Evolutionary conservation across 164 flowering plant genomes (phyloP).

Genomic region (Pachysandra terminalis): DNA sequence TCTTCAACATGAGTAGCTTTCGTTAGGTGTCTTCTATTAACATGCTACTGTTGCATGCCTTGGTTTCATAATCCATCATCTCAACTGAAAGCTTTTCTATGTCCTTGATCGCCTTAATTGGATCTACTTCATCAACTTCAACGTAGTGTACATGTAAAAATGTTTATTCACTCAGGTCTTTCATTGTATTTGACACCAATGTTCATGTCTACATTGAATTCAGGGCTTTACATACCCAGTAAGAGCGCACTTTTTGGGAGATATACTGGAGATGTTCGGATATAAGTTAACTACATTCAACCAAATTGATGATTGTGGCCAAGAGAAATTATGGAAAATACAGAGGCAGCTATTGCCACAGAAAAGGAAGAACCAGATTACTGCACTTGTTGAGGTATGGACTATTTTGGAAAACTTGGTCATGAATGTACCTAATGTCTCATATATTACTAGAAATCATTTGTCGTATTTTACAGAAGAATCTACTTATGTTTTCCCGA

Average conservation of each 20-base stretch:
- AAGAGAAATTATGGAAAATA: conserved; percentile 96
- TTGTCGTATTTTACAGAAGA: background rate
- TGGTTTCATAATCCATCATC: background rate
- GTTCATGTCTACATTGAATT: conserved; percentile 3
- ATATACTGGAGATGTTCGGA: conserved; percentile 85
- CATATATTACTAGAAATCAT: too few relatives aligned
- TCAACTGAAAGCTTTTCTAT: background rate
- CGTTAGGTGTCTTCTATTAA: too few relatives aligned
- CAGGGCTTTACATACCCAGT: conserved; percentile 97
- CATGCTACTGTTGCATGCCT: too few relatives aligned
- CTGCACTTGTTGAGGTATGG: conserved; percentile 89
- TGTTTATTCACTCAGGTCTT: background rate
- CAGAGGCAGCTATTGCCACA: conserved; percentile 81
- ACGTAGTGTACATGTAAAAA: background rate
- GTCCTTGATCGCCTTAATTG: too few relatives aligned
- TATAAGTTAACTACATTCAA: conserved; percentile 89
- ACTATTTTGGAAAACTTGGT: background rate
- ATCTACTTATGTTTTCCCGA: background rate
- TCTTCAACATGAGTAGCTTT: too few relatives aligned
- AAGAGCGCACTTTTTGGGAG: conserved; percentile 83
- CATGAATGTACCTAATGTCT: background rate
- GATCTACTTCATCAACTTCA: background rate
- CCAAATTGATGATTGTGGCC: conserved; percentile 98
- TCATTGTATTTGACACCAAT: conserved; percentile 6
- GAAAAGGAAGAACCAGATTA: conserved; percentile 88